Evolutionary conservation across 2,329 filamentous ascomycete genomes (phyloP).

Genomic region (Sclerotinia nivalis): DNA sequence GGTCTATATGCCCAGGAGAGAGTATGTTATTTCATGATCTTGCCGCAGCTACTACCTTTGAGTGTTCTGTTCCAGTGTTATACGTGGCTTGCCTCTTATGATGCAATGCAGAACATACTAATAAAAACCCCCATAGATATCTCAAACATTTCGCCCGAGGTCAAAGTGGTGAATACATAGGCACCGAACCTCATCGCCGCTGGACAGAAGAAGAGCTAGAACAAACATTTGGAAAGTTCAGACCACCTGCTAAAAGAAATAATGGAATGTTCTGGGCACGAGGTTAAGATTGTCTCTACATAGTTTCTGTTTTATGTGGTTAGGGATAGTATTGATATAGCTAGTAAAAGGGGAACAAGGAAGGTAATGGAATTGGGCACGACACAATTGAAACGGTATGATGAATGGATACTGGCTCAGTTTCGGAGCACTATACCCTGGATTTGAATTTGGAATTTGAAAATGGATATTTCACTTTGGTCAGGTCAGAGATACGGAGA

Average conservation of each 20-base stretch:
- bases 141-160: slow-evolving; percentile 39
- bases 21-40: slow-evolving; percentile 19
- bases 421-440: slow-evolving; percentile 9
- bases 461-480: not conserved
- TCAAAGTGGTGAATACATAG: slow-evolving; percentile 36
- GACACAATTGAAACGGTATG: not conserved
- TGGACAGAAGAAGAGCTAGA: slow-evolving; percentile 41
- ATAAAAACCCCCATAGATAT: slow-evolving; percentile 25
- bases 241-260: slow-evolving; percentile 28
- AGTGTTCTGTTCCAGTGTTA: not conserved
- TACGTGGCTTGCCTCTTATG: too few relatives aligned
- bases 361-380: not conserved
- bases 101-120: not conserved
- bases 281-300: not conserved
- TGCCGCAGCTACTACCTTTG: not conserved
- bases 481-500: too few relatives aligned
- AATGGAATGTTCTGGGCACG: slow-evolving; percentile 22
- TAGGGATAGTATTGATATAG: not conserved
- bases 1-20: slow-evolving; percentile 39
- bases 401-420: not conserved
- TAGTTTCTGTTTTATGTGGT: not conserved
- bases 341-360: not conserved
- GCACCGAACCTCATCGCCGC: slow-evolving; percentile 36
- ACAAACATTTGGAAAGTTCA: slow-evolving; percentile 34
- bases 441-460: slow-evolving; percentile 3